A percentile compares a stretch with the other conserved stretches of the same genome.
These are phyloP conservation scores for Talaromyces piceae DNA, from an alignment of 2,329 filamentous ascomycete genomes.

Conservation along the genomic window DNA sequence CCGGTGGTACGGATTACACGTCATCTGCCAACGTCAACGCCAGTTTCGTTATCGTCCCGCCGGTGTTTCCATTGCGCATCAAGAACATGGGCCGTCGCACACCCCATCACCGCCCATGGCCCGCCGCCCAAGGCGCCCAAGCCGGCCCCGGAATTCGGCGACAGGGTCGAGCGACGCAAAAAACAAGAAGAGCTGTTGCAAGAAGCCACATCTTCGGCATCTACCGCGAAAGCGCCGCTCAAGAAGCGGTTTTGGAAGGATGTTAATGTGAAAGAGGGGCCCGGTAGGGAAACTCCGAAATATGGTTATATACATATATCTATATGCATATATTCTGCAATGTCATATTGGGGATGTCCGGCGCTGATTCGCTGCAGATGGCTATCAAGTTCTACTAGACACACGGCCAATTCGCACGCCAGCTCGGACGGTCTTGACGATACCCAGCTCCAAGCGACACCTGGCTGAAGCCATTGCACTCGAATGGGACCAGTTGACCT, in stretches of 20 bases:
- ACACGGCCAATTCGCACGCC: slow-evolving; percentile 70
- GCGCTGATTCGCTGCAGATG: no score
- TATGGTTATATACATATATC: no score
- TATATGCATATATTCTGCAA: no score
- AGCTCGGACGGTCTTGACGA: slow-evolving; percentile 60
- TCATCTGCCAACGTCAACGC: background rate
- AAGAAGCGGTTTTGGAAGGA: slow-evolving; percentile 84
- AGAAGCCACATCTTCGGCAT: slow-evolving; percentile 33
- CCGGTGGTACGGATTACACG: background rate
- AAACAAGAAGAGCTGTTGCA: slow-evolving; percentile 45
- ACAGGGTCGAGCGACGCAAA: slow-evolving; percentile 41
- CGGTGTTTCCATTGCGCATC: slow-evolving; percentile 29
- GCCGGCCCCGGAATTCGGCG: slow-evolving; percentile 42
- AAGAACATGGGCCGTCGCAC: slow-evolving; percentile 44
- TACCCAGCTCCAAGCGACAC: slow-evolving; percentile 69
- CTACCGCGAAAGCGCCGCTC: slow-evolving; percentile 36
- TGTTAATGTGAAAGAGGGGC: slow-evolving; percentile 64
- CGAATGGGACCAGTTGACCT: slow-evolving; percentile 84
- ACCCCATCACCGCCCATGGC: slow-evolving; percentile 52
- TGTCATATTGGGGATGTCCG: no score
- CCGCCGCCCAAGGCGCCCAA: slow-evolving; percentile 53
- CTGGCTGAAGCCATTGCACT: slow-evolving; percentile 79
- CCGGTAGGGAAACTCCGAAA: no score
- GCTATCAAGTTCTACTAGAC: slow-evolving; percentile 66
- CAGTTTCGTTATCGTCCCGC: slow-evolving; percentile 10